A percentile compares a stretch with the other conserved stretches of the same genome.
Evolutionary conservation across 2,329 filamentous ascomycete genomes (phyloP).

Genomic region (Hypoxylon sp.): DNA sequence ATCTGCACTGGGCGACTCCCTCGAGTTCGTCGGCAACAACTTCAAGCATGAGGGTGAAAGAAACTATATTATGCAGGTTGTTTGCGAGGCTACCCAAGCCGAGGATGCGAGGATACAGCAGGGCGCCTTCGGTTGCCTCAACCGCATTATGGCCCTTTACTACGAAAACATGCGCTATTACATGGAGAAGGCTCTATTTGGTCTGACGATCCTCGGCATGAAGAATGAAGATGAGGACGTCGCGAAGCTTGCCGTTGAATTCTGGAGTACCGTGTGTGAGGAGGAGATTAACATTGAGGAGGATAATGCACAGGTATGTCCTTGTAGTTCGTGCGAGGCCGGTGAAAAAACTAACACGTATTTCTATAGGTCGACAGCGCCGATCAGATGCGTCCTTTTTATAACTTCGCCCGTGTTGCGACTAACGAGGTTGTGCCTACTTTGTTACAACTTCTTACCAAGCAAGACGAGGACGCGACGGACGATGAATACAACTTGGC

Average conservation of each 20-base stretch:
- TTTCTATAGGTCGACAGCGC: constrained; percentile 75
- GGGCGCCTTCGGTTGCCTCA: constrained; percentile 95
- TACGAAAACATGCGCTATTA: constrained; percentile 99
- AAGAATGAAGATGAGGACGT: constrained; percentile 98
- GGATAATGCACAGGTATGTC: constrained; percentile 84
- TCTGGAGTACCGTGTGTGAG: constrained; percentile 99
- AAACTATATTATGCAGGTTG: constrained; percentile 99
- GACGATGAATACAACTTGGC: constrained; percentile 99
- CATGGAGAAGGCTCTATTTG: constrained; percentile 99
- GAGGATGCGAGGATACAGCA: constrained; percentile 92
- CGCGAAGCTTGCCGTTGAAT: constrained; percentile 96
- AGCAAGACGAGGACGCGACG: constrained; percentile 96
- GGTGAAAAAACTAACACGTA: constrained; percentile 26
- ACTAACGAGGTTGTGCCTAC: constrained; percentile 96
- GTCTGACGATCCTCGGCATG: constrained; percentile 97
- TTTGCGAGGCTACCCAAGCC: constrained; percentile 98
- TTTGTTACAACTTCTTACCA: constrained; percentile 87
- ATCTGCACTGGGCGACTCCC: constrained; percentile 92
- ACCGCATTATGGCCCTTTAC: constrained; percentile 98
- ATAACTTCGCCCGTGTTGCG: constrained; percentile 95
- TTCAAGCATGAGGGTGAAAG: constrained; percentile 99
- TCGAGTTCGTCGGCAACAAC: constrained; percentile 98
- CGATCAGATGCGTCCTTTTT: constrained; percentile 90
- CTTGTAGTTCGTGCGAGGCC: constrained; percentile 14
- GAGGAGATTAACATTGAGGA: constrained; percentile 99